Base-by-base conservation (phyloP, 345 rosid species). In the Gossypium ekmanianum region DNA sequence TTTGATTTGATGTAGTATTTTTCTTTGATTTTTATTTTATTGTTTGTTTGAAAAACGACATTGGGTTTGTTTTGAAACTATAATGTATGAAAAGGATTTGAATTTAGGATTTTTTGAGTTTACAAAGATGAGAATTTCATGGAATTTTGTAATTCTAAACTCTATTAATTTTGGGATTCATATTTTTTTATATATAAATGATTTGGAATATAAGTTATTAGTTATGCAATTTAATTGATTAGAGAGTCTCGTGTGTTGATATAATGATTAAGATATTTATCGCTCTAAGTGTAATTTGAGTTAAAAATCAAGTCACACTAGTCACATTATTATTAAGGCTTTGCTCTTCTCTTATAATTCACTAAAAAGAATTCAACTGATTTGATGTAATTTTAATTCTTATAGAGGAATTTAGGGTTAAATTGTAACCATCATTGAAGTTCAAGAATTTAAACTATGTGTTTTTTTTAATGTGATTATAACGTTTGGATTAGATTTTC, bases 1-100 rank as follows among this genome's bases (percentile, higher is more conserved):
- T 20, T 43, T 66, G 82, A 82, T 83, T 84, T 80, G 85, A 72
- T 76, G 34, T 73, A 12, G 27, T 54, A 47, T 11, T 45, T 52
- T 6, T 22, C 3, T 4, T 65, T 61, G 4, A 55, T 64, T 6
- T 41, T 62, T 41, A 61, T 63, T 61, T 63, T 67, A 9, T 75
- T 24, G 3, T 70, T 71, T 63, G 26, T 75, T 77, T 10, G 16
- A 43, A 66, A 58, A 54, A 68, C 44, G 16, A 59, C 59, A 24
- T 22, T 65, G 51, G 78, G 22, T 34, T 22, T 75, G 44, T 43
- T 61, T 77, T 18, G 65, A 52, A 43, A 66, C 12, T 45, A 2
- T 2, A 45, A 45, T 2, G 34, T 9, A 16, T 65, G 7, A 4
- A 65, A 43, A 41, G 8, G 51, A 70, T 29, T 14, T 13, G 16